Base-by-base conservation (phyloP, 352 stramenopile species). In the Phytophthora multivora region DNA sequence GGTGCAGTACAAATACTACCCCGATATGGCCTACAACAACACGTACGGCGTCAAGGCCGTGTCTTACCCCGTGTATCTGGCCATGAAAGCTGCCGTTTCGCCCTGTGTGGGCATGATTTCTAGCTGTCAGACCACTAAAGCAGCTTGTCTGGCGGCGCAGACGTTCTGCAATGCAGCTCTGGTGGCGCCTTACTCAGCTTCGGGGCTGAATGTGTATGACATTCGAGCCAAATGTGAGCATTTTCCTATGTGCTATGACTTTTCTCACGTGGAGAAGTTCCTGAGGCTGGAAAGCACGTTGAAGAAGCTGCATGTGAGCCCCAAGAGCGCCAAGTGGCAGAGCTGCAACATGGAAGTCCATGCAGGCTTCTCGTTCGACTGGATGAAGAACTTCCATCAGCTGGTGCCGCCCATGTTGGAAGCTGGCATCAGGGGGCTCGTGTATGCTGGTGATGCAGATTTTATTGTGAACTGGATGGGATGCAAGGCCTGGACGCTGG, bases 391-490 rank as follows among this genome's bases (percentile, higher is more conserved):
- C 66, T 98, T 98, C 71, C 81, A 97, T n/a, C 64, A 88, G 16
- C 80, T 96, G 13, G 74, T 98, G 21, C 78, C 77, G 10, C 88
- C 94, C 8, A 88, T 99, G 75, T 77, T 99, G 19, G 88, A 98
- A 66, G 85, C 79, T 39, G 95, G 84, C 61, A 75, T 99, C 51
- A 78, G 85, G 18, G 92, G 91, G 1, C 75, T 99, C 16, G 96
- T 99, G 49, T 99, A 99, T 80, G 93, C 95, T 21, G 97, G 97
- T 46, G 97, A 99, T 71, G 83, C 93, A 11, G 97, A 99, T 66
- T 99, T 98, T 59, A 98, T 99, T 58, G 97, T 96, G 47, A 99
- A 99, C 71, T 99, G 97, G 84, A 79, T 98, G 58, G 97, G 97
- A 49, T 98, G 98, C 74, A 87, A 97, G 71, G 96, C 95, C 1